Percentiles rank a stretch among this genome's conserved stretches.
Conservation (phyloP, 2,329 filamentous ascomycete species). For the Exophiala sideris region DNA sequence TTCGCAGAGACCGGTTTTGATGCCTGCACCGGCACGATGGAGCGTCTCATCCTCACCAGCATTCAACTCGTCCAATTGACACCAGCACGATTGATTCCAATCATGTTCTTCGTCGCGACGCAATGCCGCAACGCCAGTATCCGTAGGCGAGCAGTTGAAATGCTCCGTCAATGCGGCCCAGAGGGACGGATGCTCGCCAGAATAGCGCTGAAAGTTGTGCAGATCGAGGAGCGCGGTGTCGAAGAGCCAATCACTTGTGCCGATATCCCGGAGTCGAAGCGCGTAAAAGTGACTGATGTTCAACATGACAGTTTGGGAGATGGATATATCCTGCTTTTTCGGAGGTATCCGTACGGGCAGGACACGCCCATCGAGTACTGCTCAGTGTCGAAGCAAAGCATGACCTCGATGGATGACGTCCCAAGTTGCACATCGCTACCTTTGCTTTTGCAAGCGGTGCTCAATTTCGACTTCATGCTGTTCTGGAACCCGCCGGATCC, state of each 20-base stretch:
- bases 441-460: not conserved
- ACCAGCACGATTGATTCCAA: constrained; percentile 6
- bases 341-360: constrained; percentile 3
- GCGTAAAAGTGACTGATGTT: constrained; percentile 9
- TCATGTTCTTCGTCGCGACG: constrained; percentile 22
- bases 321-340: constrained; percentile 5
- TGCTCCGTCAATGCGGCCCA: constrained; percentile 11
- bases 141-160: constrained; percentile 12
- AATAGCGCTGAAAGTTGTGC: constrained; percentile 12
- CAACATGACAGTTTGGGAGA: not conserved
- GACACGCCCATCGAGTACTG: not conserved
- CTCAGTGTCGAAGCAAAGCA: constrained; percentile 2
- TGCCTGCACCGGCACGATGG: constrained; percentile 6
- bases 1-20: constrained; percentile 14
- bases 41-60: constrained; percentile 9
- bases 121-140: constrained; percentile 12
- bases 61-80: not conserved
- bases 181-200: constrained; percentile 14
- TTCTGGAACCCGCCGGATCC: no score
- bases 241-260: constrained; percentile 6
- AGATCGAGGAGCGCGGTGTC: constrained; percentile 15
- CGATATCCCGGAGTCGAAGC: constrained; percentile 16
- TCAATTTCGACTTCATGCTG: constrained; percentile 15
- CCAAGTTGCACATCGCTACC: not conserved
- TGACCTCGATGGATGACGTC: not conserved